Evolutionary conservation across 148 eudicot genomes (phyloP).

Genomic region (Camellia sinensis): DNA sequence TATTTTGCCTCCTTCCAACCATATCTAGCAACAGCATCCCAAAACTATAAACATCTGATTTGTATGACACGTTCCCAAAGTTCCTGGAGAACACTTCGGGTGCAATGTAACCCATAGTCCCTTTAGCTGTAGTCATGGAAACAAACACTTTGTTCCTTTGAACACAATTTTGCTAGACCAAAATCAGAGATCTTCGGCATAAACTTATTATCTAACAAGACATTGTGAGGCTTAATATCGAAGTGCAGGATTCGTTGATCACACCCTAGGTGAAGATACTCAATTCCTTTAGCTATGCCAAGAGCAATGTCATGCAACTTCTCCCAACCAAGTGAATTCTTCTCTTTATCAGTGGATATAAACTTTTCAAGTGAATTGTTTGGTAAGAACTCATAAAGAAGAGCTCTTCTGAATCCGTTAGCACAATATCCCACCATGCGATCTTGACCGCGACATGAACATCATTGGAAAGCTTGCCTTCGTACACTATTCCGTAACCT

Average conservation of each 20-base stretch:
- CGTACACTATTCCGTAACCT: conserved; percentile 26
- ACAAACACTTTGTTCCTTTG: conserved; percentile 4
- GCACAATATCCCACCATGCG: conserved; percentile 30
- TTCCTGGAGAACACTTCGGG: conserved; percentile 30
- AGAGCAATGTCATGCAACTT: conserved; percentile 23
- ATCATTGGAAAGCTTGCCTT: conserved; percentile 26
- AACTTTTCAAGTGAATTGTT: conserved; percentile 24
- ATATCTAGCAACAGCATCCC: conserved; percentile 17
- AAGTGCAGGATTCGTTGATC: conserved; percentile 26
- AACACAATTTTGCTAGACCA: conserved; percentile 27
- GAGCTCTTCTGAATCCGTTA: conserved; percentile 23
- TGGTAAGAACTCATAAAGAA: conserved; percentile 24
- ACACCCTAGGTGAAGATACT: conserved; percentile 25
- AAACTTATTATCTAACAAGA: conserved; percentile 25
- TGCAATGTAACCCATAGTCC: conserved; percentile 30
- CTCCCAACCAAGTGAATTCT: conserved; percentile 25
- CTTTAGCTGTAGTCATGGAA: conserved; percentile 18
- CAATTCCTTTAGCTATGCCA: conserved; percentile 25
- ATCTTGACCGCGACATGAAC: conserved; percentile 26
- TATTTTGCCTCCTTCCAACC: conserved; percentile 12
- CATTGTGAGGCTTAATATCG: conserved; percentile 21
- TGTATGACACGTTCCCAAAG: conserved; percentile 24
- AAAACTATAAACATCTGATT: conserved; percentile 33
- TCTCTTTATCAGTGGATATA: conserved; percentile 1
- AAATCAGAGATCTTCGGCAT: conserved; percentile 24